Conservation (phyloP, 106 monocot genomes). For the Cymbidium sinense region DNA sequence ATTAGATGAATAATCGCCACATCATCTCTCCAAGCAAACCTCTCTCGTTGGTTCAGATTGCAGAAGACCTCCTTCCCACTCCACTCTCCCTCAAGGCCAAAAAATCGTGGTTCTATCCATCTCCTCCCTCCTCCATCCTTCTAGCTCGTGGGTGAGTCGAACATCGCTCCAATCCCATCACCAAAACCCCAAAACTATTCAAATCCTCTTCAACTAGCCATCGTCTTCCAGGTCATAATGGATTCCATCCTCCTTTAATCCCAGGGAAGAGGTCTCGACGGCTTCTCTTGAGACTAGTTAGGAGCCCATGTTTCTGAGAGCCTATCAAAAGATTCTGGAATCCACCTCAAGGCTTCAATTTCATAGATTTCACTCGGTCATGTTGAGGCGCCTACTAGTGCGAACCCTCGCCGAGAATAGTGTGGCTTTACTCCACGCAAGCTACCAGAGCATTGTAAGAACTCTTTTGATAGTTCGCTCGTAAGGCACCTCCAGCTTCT, state of each 20-base stretch:
- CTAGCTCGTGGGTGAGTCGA: too few relatives aligned
- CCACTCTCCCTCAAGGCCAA: too few relatives aligned
- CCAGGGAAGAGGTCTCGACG: slow-evolving; percentile 9
- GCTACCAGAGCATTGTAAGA: slow-evolving; percentile 31
- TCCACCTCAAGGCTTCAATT: slow-evolving; percentile 35
- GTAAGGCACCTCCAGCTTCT: slow-evolving; percentile 56
- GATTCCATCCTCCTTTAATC: slow-evolving; percentile 52
- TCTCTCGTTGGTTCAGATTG: too few relatives aligned
- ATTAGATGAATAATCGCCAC: too few relatives aligned
- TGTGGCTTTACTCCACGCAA: slow-evolving; percentile 81
- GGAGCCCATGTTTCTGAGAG: slow-evolving; percentile 53
- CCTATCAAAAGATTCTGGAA: slow-evolving; percentile 57
- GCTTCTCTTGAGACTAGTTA: slow-evolving; percentile 16
- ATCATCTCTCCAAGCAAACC: too few relatives aligned
- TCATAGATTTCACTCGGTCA: slow-evolving; percentile 56
- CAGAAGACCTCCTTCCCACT: too few relatives aligned
- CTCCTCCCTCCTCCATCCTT: too few relatives aligned
- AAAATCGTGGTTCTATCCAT: too few relatives aligned
- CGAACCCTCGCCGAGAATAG: slow-evolving; percentile 65
- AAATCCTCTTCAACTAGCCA: background rate
- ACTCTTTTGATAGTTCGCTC: slow-evolving; percentile 19
- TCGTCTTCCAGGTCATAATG: slow-evolving; percentile 20
- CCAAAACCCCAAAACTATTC: slow-evolving; percentile 16
- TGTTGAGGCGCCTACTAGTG: slow-evolving; percentile 45
- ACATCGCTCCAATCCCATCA: too few relatives aligned